Evolutionary conservation across 495 filamentous ascomycete species (phyloP).

Genomic region (Ascodesmis nigricans): DNA sequence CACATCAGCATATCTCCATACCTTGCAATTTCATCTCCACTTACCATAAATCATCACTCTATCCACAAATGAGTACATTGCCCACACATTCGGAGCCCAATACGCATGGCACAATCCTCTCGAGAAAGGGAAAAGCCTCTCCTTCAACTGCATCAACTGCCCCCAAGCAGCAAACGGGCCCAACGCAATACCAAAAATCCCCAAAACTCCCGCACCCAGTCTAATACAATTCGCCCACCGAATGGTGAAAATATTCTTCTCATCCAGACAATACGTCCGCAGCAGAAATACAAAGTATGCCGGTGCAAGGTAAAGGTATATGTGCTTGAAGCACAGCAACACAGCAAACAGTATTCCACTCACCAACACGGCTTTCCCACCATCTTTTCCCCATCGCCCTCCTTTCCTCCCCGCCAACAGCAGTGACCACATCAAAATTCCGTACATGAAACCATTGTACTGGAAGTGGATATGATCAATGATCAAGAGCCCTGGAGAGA

Average conservation of each 20-base stretch:
- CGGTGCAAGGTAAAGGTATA: conserved; percentile 89
- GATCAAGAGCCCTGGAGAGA: conserved; percentile 83
- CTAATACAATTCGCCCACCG: conserved; percentile 59
- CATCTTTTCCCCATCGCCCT: too few relatives aligned
- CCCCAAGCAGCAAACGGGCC: conserved; percentile 69
- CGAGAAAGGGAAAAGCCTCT: conserved; percentile 80
- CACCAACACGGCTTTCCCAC: too few relatives aligned
- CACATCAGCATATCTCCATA: not conserved
- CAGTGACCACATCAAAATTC: conserved; percentile 63
- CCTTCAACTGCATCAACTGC: conserved; percentile 71
- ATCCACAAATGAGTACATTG: conserved; percentile 83
- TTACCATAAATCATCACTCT: conserved; percentile 57
- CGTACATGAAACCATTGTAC: conserved; percentile 94
- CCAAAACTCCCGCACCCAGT: conserved; percentile 47
- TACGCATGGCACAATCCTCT: conserved; percentile 89
- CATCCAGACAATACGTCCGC: conserved; percentile 55
- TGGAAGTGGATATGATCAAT: conserved; percentile 99
- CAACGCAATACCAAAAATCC: conserved; percentile 64
- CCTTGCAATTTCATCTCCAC: conserved; percentile 12
- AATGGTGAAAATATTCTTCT: conserved; percentile 43
- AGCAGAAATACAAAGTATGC: conserved; percentile 90
- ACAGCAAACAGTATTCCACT: conserved; percentile 67
- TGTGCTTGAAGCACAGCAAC: conserved; percentile 86
- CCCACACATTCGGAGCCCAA: conserved; percentile 96
- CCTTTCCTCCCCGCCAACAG: conserved; percentile 58